Evolutionary conservation across 805 yeast genomes (phyloP), one percentile per base, ranked within the genome.

Genomic region (Pichia manshurica): DNA sequence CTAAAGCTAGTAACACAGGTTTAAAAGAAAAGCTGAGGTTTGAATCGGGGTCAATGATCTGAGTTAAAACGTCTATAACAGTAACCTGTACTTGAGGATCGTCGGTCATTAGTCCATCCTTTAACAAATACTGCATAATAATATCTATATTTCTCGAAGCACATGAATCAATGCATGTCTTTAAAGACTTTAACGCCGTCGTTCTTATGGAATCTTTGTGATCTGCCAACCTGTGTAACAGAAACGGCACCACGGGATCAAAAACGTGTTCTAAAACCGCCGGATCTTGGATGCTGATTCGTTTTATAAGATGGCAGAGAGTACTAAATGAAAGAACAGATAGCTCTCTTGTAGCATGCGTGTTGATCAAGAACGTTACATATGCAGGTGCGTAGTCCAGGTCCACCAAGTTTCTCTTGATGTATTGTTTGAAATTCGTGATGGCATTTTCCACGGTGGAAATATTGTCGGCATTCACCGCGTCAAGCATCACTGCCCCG

Each of bases 281-380:
- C 1, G 69, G 62, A 53, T 79, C 82, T 61, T 80, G 85, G 62
- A 78, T 74, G 41, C 79, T 73, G 5, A 80, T 75, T 19, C 85
- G 63, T 49, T 78, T 79, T 28, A 80, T 72, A 45, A 79, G 60
- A 55, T 80, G 83, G 42, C 81, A 77, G 4, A 78, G 58, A 0
- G 78, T 71, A 25, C 78, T 71, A 55, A 79, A 78, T 2, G 78
- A 70, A 50, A 70, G 69, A 17, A 78, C 67, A 10, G 69, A 60
- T 31, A 63, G 46, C 42, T 70, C 71, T 3, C 62, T 54, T 4
- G 69, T 64, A 46, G 71, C 73, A 39, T 67, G 69, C 2, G 77
- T 81, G 3, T 68, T 55, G 8, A 73, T 63, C 40, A 81, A 61
- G 0, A 79, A 68, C 42, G 78, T 78, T 47, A 78, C 67, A 59